Base-by-base conservation (phyloP, 495 filamentous ascomycete species). In the Podospora bellae-mahoneyi region DNA sequence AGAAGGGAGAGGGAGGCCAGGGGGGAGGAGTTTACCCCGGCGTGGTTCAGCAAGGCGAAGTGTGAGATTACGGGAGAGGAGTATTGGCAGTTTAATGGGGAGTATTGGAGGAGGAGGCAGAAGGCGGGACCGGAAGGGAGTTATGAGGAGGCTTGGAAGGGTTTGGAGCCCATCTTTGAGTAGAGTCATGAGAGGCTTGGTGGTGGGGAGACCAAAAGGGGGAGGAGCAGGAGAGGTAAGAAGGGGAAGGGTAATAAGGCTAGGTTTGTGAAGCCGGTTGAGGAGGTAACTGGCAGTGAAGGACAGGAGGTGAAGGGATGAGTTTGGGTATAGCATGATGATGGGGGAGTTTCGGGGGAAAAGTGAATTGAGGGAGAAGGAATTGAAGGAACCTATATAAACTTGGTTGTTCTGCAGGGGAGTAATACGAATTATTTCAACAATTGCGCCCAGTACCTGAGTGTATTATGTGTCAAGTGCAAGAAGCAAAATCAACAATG, bases 1-100 rank as follows among this genome's bases (percentile, higher is more conserved):
- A 80, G 94, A 64, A 79, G 91, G 69, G 84, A 85, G 69, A 81
- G 93, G 26, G 94, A 98, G 75, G 82, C 80, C 23, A 85, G 76
- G 4, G 95, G 95, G 1, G 91, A 94, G 71, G 87, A 94, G 64
- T 97, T 94, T 76, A 76, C 81, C 20, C 93, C 96, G 5, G 86
- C 89, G 32, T 99, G 94, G 93, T 99, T 99, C 74, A 79, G 72
- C 66, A 92, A 89, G 79, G 82, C 79, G 15, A 83, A 77, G 71
- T 92, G 90, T 78, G 84, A 90, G 59, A 78, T 92, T 28, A 98
- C 94, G 16, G 94, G 95, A 1, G 92, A 97, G 78, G 87, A 90
- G 71, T 96, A 90, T 80, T 99, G 95, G 95, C 81, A 87, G 64
- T 94, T 92, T 71, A 93, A 88, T 73, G 91, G 89, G 4, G 85